Evolutionary conservation across 345 rosid species (phyloP), one percentile per base, ranked within the genome.

Genomic region (Gossypium longicalyx): DNA sequence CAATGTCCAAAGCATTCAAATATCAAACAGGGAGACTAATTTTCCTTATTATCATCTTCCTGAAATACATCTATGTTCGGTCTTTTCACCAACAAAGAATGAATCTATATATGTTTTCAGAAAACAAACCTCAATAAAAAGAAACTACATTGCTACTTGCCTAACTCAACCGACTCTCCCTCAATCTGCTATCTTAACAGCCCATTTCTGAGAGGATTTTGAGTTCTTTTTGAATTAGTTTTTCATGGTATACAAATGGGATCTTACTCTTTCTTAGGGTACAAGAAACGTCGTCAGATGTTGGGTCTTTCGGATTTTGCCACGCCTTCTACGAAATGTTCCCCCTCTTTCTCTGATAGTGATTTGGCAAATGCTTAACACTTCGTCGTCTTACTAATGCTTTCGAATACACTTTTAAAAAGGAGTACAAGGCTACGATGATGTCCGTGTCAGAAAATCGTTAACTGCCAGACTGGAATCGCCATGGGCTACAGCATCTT

Each of bases 401-500:
- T 69, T 25, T 77, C 61, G 15, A 41, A 57, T 19, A 43, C 38
- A 44, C 10, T 70, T 71, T 58, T 20, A 22, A 68, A 4, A 3
- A 34, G 38, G 6, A 17, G 27, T 63, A 53, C 70, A 51, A 54
- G 44, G 38, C 81, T 79, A 76, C 11, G 75, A 81, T 7, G 56
- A 75, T 22, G 98, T 74, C 63, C 98, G 83, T 6, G 97, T 82
- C 61, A 95, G 77, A 81, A 93, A 95, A 83, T 93, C 98, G 57
- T 93, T 88, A 59, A 95, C 98, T 48, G 94, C 99, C 44, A 95
- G 93, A 80, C 73, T 86, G 45, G 89, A 79, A 75, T 95, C 99
- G 70, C 99, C 99, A 59, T 95, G 99, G 61, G 97, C 83, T 22
- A 95, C 98, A 0, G 98, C 97, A 76, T 90, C 99, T 79, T 91